Percentiles rank a stretch among this genome's conserved stretches.
phyloP scores from a whole-genome alignment of 495 filamentous ascomycete species.

The Thermochaetoides thermophila region DNA sequence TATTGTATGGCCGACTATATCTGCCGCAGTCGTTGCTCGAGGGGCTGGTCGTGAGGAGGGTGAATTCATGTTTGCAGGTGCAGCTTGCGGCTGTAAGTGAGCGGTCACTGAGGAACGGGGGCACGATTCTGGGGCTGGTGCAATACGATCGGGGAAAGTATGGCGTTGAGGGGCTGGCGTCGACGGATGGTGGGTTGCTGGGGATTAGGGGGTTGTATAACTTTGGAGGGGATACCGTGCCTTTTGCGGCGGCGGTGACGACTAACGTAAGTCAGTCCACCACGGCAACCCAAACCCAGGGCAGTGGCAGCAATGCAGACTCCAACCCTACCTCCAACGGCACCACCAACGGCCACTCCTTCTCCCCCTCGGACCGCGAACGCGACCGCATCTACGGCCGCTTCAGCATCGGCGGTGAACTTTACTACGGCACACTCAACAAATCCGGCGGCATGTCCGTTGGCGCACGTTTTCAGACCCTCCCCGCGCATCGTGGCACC shows the following conservation, averaged over 20 bases:
- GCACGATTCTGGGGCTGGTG: conserved; percentile 60
- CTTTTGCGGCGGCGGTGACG: conserved; percentile 12
- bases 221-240: conserved; percentile 67
- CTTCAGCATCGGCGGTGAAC: conserved; percentile 74
- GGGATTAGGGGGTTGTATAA: conserved; percentile 86
- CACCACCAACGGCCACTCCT: no score
- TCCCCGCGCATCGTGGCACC: conserved; percentile 70
- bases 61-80: conserved; percentile 65
- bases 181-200: conserved; percentile 77
- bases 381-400: conserved; percentile 45
- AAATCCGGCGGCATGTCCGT: conserved; percentile 66
- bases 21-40: conserved; percentile 74
- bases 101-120: conserved; percentile 54
- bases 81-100: conserved; percentile 74
- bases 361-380: no score
- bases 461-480: conserved; percentile 79
- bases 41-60: conserved; percentile 68
- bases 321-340: background rate
- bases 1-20: conserved; percentile 83
- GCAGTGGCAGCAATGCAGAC: no score
- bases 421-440: conserved; percentile 87
- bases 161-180: conserved; percentile 79
- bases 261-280: no score
- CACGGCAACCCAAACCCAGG: no score
- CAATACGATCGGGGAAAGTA: conserved; percentile 84